A percentile compares a stretch with the other conserved stretches of the same genome.
Evolutionary conservation across 176 grass and related monocot genomes (phyloP).

Genomic region (Tillandsia fasciculata): DNA sequence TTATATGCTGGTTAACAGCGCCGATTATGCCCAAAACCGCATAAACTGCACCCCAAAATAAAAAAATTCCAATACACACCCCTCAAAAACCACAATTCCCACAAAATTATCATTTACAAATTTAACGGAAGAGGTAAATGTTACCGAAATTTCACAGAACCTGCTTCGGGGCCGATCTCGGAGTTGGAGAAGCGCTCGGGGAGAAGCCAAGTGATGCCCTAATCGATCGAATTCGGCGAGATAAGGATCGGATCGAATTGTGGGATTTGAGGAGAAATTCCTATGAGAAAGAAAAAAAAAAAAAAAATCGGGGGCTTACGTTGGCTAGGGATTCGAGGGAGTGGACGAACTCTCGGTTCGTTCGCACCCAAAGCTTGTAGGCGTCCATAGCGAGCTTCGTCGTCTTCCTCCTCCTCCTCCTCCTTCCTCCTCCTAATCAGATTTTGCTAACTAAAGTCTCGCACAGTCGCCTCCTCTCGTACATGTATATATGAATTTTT

Average conservation of each 20-base stretch:
- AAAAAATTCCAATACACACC: not conserved
- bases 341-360: slow-evolving; percentile 80
- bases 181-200: slow-evolving; percentile 91
- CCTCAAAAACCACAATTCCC: not conserved
- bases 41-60: slow-evolving; percentile 49
- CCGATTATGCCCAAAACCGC: slow-evolving; percentile 80
- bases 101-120: slow-evolving; percentile 7
- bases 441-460: not conserved
- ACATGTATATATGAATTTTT: too few species aligned
- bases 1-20: slow-evolving; percentile 94
- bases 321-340: slow-evolving; percentile 92
- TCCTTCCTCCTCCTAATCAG: not conserved
- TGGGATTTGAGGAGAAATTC: not conserved
- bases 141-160: slow-evolving; percentile 28
- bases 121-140: slow-evolving; percentile 2
- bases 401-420: not conserved
- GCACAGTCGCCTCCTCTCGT: not conserved
- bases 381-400: slow-evolving; percentile 45
- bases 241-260: slow-evolving; percentile 1
- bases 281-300: not conserved
- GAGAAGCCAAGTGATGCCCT: slow-evolving; percentile 89
- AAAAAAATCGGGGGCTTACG: slow-evolving; percentile 21
- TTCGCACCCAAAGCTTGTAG: slow-evolving; percentile 90
- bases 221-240: not conserved
- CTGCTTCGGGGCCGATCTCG: slow-evolving; percentile 90